Conservation (phyloP, 441 rosid species). For the Hura crepitans region DNA sequence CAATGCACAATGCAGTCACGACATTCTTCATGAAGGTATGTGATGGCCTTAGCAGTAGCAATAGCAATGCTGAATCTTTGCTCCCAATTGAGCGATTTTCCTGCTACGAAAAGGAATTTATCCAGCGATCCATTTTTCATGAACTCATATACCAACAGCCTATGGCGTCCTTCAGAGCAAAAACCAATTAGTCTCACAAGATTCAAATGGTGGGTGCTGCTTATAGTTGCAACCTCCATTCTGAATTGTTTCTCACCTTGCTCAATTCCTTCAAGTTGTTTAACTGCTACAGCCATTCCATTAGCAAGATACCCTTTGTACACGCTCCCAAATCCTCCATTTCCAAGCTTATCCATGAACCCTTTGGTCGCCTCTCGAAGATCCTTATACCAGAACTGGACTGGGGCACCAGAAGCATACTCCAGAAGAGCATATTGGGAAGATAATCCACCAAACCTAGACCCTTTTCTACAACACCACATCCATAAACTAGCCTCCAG, state of each 20-base stretch:
- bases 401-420: conserved; percentile 23
- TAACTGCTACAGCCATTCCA: conserved; percentile 18
- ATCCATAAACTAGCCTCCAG: conserved; percentile 14
- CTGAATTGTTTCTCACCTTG: conserved; percentile 21
- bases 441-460: not conserved
- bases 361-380: conserved; percentile 9
- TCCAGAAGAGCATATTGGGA: conserved; percentile 19
- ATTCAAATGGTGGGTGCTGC: conserved; percentile 21
- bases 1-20: conserved; percentile 22
- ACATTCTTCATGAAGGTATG: conserved; percentile 22
- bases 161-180: conserved; percentile 20
- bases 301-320: conserved; percentile 17
- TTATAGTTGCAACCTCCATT: conserved; percentile 22
- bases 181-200: conserved; percentile 16
- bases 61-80: conserved; percentile 18
- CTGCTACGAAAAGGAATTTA: conserved; percentile 4
- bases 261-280: conserved; percentile 21
- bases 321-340: conserved; percentile 20
- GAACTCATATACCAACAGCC: conserved; percentile 19
- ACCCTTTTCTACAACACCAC: conserved; percentile 8
- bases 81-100: conserved; percentile 10
- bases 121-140: conserved; percentile 21
- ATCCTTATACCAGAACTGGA: conserved; percentile 16
- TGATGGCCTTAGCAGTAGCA: conserved; percentile 16
- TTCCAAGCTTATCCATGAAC: conserved; percentile 20